These are phyloP conservation scores for Ramaria rubella DNA, from an alignment of 768 basidiomycete genomes.

Conservation along the genomic window DNA sequence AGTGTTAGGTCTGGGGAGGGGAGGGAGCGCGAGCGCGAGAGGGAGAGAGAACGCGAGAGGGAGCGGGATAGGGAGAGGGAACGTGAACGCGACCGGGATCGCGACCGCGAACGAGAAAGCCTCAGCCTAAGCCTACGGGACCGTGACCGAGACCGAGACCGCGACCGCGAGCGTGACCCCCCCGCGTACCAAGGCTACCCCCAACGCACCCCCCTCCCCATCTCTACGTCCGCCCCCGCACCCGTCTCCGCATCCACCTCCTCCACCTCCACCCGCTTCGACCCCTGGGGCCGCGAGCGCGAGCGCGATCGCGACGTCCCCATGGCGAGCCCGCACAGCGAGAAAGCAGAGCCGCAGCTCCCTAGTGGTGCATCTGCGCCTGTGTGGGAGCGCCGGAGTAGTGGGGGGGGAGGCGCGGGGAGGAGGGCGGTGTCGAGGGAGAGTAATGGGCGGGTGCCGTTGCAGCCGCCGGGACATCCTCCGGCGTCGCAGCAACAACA, in stretches of 20 bases:
- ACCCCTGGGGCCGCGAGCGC: slow-evolving; percentile 50
- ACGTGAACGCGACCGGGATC: slow-evolving; percentile 6
- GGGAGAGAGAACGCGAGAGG: slow-evolving; percentile 10
- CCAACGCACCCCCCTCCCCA: slow-evolving; percentile 39
- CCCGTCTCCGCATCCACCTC: slow-evolving; percentile 47
- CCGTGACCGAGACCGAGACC: slow-evolving; percentile 51
- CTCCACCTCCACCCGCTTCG: slow-evolving; percentile 26
- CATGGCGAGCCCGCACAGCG: neutral
- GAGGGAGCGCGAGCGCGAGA: neutral
- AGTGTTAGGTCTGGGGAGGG: neutral
- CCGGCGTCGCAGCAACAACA: slow-evolving; percentile 1
- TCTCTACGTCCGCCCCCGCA: slow-evolving; percentile 45
- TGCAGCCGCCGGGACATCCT: neutral
- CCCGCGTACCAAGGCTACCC: slow-evolving; percentile 53
- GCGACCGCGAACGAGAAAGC: slow-evolving; percentile 45
- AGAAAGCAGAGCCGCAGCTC: neutral
- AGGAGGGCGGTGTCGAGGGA: neutral
- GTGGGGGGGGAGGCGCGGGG: neutral
- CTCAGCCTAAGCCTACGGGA: too few species aligned
- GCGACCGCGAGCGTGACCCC: slow-evolving; percentile 47
- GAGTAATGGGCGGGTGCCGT: neutral
- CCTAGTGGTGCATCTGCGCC: too few species aligned
- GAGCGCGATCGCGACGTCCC: slow-evolving; percentile 12
- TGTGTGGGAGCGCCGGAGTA: neutral
- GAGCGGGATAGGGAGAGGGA: slow-evolving; percentile 9